Conservation (phyloP, 2,329 filamentous ascomycete genomes). For the Trichoderma atrobrunneum region DNA sequence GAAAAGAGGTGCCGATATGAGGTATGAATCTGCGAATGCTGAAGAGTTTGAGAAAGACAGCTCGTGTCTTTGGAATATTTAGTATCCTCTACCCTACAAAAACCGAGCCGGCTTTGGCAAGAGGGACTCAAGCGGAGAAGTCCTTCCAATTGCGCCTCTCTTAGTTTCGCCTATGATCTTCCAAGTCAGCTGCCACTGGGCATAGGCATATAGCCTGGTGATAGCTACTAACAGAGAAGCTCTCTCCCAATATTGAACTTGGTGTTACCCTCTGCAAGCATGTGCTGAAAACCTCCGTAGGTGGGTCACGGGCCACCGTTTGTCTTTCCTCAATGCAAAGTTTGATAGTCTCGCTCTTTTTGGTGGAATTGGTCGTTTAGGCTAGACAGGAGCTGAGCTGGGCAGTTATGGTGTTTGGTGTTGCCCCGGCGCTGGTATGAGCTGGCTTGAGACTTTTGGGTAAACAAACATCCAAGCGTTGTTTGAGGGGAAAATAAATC, state of each 20-base stretch:
- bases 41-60: neutral
- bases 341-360: neutral
- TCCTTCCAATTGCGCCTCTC: neutral
- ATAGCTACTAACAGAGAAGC: neutral
- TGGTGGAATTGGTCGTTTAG: neutral
- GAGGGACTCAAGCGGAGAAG: neutral
- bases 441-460: neutral
- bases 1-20: neutral
- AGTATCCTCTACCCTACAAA: neutral
- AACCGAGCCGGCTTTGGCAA: neutral
- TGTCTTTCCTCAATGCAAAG: neutral
- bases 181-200: neutral
- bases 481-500: neutral
- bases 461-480: slow-evolving; percentile 6
- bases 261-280: neutral
- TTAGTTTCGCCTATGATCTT: neutral
- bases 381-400: neutral
- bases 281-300: neutral
- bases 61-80: neutral
- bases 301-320: slow-evolving; percentile 1
- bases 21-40: neutral
- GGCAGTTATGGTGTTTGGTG: neutral
- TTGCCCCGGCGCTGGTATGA: neutral
- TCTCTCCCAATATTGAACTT: neutral
- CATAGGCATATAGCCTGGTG: neutral